Base-by-base conservation (phyloP, 2,329 filamentous ascomycete species). In the Pseudogymnoascus sp. region DNA sequence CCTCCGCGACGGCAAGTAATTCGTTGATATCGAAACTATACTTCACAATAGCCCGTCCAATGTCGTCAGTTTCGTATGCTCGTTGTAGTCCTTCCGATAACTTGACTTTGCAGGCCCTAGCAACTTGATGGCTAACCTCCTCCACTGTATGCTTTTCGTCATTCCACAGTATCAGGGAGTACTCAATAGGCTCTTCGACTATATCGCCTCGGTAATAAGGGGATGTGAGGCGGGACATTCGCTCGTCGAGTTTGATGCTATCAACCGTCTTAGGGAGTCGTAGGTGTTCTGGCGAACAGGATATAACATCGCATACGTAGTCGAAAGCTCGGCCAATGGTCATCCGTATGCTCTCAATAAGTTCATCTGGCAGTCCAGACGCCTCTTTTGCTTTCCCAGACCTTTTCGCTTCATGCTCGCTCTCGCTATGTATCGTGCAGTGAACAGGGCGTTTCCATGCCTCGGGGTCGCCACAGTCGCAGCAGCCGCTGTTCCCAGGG, bases 111-210 rank as follows among this genome's bases (percentile, higher is more conserved):
- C 95, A 99, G 60, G 95, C 95, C 67, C 93, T 85, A 2, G 91
- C 89, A 21, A 99, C 91, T 74, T 97, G 93, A 64, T 96, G 86
- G 68, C 88, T 83, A 5, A 99, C 93, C 73, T 99, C 95, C 57
- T 87, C 85, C 47, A 97, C 88, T 0, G 95, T 99, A 74, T 99
- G 95, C 75, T 99, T 99, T 77, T 99, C 95, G 68, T 99, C 95
- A 70, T 99, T 99, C 95, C 95, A 99, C 4, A 99, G 79, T 14
- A 97, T 80, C 51, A 99, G 78, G 4, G 90, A 89, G 74, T 89
- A 99, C 70, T 96, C 91, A 11, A 84, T 84, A 23, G 87, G 82
- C 2, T 84, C 80, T 63, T 87, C 84, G 5, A 77, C 73, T 39
- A 84, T 79, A 69, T 90, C 85, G 1, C 83, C 84, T 36, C 83